Conservation (phyloP, 2,329 filamentous ascomycete genomes). For the Xylaria polymorpha region DNA sequence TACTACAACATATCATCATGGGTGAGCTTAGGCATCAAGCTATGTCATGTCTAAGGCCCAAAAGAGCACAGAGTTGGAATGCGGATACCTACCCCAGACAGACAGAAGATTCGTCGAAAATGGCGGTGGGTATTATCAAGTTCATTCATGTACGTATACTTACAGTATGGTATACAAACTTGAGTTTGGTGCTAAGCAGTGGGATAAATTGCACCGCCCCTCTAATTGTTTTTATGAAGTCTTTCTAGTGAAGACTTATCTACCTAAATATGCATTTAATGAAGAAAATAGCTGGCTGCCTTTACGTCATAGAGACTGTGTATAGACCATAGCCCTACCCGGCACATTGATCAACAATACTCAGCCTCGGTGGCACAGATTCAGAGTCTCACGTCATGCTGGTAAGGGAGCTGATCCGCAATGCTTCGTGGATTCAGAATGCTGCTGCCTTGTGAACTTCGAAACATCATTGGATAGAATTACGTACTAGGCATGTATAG, state of each 20-base stretch:
- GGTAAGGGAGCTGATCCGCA: conserved; percentile 1
- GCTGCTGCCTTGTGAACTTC: conserved; percentile 13
- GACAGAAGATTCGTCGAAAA: neutral
- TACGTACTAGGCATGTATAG: neutral
- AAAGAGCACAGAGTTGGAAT: neutral
- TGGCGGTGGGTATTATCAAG: neutral
- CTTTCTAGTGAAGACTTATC: neutral
- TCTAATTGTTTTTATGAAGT: neutral
- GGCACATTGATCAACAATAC: conserved; percentile 7
- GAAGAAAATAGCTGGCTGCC: neutral
- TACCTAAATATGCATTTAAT: neutral
- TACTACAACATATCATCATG: neutral
- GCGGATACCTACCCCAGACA: neutral
- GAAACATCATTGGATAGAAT: neutral
- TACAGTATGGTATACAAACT: neutral
- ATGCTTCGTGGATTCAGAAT: neutral
- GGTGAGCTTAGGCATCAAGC: neutral
- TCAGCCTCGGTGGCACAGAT: conserved; percentile 15
- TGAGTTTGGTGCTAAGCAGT: neutral
- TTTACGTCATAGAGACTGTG: neutral
- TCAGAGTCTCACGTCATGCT: conserved; percentile 23
- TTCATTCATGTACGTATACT: neutral
- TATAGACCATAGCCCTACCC: neutral
- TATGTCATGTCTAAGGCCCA: neutral
- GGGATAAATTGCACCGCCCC: neutral